phyloP scores from a whole-genome alignment of 1,284 basidiomycete genomes.

The Fistulinella cinereoalba region DNA sequence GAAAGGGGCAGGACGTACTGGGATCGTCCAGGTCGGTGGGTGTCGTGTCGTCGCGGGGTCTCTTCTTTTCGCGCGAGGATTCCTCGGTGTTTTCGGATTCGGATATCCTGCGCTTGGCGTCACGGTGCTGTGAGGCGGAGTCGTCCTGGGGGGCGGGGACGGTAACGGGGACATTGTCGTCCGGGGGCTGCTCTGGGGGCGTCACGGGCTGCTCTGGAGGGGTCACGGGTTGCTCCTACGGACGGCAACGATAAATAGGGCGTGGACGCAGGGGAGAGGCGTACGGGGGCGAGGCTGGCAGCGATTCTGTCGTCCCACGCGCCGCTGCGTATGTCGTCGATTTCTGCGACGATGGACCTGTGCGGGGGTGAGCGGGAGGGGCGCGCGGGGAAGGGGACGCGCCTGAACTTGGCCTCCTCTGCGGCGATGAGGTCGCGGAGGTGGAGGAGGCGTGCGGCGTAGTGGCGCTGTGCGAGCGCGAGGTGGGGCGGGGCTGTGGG shows the following conservation, averaged over 20 bases:
- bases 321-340: slow-evolving; percentile 72
- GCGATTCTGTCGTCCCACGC: slow-evolving; percentile 59
- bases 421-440: slow-evolving; percentile 63
- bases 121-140: slow-evolving; percentile 13
- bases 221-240: too few species aligned
- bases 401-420: slow-evolving; percentile 81
- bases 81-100: slow-evolving; percentile 51
- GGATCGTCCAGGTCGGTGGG: slow-evolving; percentile 58
- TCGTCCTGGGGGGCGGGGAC: too few species aligned
- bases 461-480: slow-evolving; percentile 71
- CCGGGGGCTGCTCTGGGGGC: too few species aligned
- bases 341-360: slow-evolving; percentile 62
- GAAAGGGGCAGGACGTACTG: slow-evolving; percentile 33
- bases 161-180: too few species aligned
- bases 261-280: too few species aligned
- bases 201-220: too few species aligned
- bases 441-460: slow-evolving; percentile 65
- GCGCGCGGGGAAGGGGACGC: slow-evolving; percentile 18
- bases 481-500: slow-evolving; percentile 52
- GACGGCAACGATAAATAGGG: too few species aligned
- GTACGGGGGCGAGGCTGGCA: slow-evolving; percentile 38
- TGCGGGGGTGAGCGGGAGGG: background rate
- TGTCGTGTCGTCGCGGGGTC: slow-evolving; percentile 59
- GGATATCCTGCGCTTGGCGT: slow-evolving; percentile 69
- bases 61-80: slow-evolving; percentile 58